phyloP scores from a whole-genome alignment of 345 rosid species.

The Aquilaria malaccensis region DNA sequence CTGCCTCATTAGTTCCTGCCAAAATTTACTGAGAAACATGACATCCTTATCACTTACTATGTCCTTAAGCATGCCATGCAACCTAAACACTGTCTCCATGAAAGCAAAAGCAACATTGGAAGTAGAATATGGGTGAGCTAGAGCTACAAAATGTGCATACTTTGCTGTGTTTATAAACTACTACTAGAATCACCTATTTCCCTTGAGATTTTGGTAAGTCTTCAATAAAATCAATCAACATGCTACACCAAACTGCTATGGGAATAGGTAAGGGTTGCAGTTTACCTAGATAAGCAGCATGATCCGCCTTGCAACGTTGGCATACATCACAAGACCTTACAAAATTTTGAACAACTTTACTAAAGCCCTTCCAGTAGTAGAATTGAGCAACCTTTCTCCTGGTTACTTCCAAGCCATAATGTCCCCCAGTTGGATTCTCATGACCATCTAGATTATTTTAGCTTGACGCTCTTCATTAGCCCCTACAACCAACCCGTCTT shows the following conservation, averaged over 20 bases:
- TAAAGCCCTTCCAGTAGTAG: not conserved
- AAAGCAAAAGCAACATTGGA: not conserved
- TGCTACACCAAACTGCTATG: not conserved
- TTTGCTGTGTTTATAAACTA: not conserved
- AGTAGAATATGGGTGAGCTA: not conserved
- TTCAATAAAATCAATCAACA: not conserved
- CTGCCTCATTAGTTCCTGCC: not conserved
- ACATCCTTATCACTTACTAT: not conserved
- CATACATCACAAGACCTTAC: not conserved
- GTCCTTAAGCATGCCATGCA: not conserved
- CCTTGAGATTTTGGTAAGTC: not conserved
- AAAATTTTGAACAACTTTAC: not conserved
- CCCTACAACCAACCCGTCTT: not conserved
- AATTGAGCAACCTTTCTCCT: not conserved
- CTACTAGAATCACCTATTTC: not conserved
- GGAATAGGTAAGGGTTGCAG: not conserved
- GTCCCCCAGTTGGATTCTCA: not conserved
- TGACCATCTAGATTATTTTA: not conserved
- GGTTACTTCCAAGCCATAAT: not conserved
- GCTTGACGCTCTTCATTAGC: not conserved
- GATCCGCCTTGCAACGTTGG: not conserved
- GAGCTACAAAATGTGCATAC: not conserved
- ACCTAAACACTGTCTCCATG: not conserved
- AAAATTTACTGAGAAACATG: not conserved
- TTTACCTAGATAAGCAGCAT: not conserved